Evolutionary conservation across 495 filamentous ascomycete genomes (phyloP).

Genomic region (Penicillium cosmopolitanum): DNA sequence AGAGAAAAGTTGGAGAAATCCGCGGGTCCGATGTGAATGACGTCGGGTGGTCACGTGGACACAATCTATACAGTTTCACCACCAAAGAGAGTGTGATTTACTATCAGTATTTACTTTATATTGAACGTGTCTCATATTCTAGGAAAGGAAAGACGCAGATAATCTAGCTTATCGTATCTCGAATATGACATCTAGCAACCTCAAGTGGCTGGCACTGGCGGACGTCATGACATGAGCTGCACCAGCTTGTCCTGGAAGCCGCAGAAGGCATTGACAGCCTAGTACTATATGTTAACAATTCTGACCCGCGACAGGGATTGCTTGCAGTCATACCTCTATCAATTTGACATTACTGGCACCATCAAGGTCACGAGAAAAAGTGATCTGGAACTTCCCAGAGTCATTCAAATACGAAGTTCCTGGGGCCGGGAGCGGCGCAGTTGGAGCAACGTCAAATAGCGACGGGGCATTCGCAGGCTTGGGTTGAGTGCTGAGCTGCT

Average conservation of each 20-base stretch:
- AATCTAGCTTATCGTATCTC: background rate
- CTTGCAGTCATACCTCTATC: conserved; percentile 42
- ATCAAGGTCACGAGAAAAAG: conserved; percentile 50
- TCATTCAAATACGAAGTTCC: conserved; percentile 42
- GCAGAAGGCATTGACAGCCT: conserved; percentile 64
- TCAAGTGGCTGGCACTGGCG: background rate
- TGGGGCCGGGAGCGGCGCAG: conserved; percentile 14
- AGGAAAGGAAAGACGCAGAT: background rate
- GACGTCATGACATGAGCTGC: conserved; percentile 34
- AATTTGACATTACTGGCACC: conserved; percentile 57
- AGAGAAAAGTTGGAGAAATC: conserved; percentile 20
- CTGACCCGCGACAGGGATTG: background rate
- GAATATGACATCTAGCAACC: background rate
- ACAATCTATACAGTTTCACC: conserved; percentile 8
- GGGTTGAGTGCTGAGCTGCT: conserved; percentile 42
- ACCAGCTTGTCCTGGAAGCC: conserved; percentile 61
- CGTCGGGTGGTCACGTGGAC: conserved; percentile 32
- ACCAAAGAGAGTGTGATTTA: background rate
- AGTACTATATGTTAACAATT: conserved; percentile 1
- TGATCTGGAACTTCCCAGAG: conserved; percentile 48
- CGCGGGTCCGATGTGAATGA: conserved; percentile 26
- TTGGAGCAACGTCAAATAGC: conserved; percentile 36
- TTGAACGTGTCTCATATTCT: background rate
- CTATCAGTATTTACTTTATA: background rate
- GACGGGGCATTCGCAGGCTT: conserved; percentile 34